These are phyloP conservation scores for Tripidium arundinaceum DNA, from an alignment of 202 grass and related monocot species.

Conservation along the genomic window DNA sequence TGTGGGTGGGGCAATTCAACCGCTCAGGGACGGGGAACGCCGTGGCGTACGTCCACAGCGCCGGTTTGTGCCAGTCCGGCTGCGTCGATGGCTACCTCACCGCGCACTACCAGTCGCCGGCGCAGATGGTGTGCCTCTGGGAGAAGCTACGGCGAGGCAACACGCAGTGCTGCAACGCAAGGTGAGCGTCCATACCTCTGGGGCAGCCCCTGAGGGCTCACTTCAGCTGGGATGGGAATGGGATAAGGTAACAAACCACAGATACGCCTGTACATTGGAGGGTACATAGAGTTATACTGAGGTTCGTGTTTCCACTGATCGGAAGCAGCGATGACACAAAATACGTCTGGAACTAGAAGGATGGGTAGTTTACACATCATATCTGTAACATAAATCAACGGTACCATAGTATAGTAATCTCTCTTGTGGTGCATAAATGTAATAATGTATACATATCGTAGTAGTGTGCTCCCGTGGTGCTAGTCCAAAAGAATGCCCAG, in stretches of 20 bases:
- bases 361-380: neutral
- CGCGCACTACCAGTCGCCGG: conserved; percentile 62
- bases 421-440: too few relatives aligned
- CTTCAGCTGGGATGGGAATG: neutral
- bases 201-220: neutral
- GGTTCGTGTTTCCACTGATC: neutral
- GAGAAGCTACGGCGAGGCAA: conserved; percentile 48
- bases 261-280: conserved; percentile 7
- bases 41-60: conserved; percentile 51
- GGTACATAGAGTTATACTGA: neutral
- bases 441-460: neutral
- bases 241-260: neutral
- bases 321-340: neutral
- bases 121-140: conserved; percentile 60
- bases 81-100: conserved; percentile 51
- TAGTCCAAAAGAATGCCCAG: neutral
- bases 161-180: conserved; percentile 56
- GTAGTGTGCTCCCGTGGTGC: neutral
- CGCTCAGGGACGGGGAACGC: conserved; percentile 15
- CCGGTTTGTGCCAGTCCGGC: conserved; percentile 52
- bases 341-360: neutral
- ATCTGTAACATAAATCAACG: conserved; percentile 21
- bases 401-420: too few relatives aligned
- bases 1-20: conserved; percentile 67
- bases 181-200: conserved; percentile 14